Evolutionary conservation across 148 eudicot genomes (phyloP).

Genomic region (Dianthus caryophyllus): DNA sequence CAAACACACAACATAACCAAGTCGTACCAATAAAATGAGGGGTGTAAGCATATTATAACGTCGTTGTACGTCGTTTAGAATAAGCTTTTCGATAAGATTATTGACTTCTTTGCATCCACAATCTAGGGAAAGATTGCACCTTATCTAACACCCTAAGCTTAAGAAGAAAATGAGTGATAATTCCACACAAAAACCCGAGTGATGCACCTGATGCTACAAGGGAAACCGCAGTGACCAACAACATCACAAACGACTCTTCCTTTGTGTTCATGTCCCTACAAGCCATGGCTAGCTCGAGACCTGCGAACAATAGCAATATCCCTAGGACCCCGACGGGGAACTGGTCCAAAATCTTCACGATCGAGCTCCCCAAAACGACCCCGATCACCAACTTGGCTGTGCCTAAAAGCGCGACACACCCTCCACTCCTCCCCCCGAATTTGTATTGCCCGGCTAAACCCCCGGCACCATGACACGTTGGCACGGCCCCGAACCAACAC

Average conservation of each 20-base stretch:
- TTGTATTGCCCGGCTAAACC: constrained; percentile 97
- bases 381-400: constrained; percentile 57
- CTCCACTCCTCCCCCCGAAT: constrained; percentile 89
- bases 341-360: constrained; percentile 52
- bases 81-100: neutral
- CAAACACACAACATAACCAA: no score
- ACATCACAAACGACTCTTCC: constrained; percentile 63
- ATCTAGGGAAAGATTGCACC: constrained; percentile 26
- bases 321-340: constrained; percentile 86
- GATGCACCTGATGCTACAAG: constrained; percentile 68
- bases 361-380: constrained; percentile 59
- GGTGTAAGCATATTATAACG: no score
- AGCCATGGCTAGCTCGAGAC: constrained; percentile 77
- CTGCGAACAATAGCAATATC: constrained; percentile 72
- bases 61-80: no score
- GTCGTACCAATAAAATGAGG: no score
- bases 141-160: constrained; percentile 43
- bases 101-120: constrained; percentile 31
- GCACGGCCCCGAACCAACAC: constrained; percentile 96
- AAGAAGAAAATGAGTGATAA: constrained; percentile 54
- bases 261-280: constrained; percentile 73
- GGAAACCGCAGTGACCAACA: constrained; percentile 64
- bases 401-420: constrained; percentile 74
- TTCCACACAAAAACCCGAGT: constrained; percentile 65
- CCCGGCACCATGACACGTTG: constrained; percentile 89